Base-by-base conservation (phyloP, 2,329 filamentous ascomycete genomes). In the Sphaerostilbella broomeana region DNA sequence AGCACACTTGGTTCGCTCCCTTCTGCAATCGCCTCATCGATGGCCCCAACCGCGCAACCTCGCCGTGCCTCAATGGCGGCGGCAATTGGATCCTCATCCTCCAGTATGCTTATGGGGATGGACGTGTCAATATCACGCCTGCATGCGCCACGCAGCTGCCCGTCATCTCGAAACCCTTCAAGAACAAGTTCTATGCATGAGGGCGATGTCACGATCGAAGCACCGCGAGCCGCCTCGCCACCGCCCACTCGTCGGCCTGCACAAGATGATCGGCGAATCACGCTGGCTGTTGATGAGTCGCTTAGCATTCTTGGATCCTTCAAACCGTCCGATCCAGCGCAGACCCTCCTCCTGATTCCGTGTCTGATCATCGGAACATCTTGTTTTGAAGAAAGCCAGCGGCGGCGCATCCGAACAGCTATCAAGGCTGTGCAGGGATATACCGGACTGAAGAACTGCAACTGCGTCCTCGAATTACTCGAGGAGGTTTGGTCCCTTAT, bases 291-390 rank as follows among this genome's bases (percentile, higher is more conserved):
- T 1, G 68, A 79, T 17, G 70, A 78, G 47, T 75, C 73, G 0
- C 62, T 82, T 7, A 54, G 57, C 1, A 66, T 80, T 4, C 54
- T 81, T 4, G 70, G 74, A 40, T 65, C 64, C 0, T 75, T 82
- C 53, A 69, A 67, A 42, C 67, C 75, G 2, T 69, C 67, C 12
- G 77, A 81, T 45, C 74, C 75, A 0, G 68, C 67, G 4, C 76
- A 81, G 51, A 77, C 75, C 0, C 60, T 81, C 4, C 63, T 81
- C 1, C 58, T 81, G 15, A 70, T 80, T 11, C 77, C 77, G 1
- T 77, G 75, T 39, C 67, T 81, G 17, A 57, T 81, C 2, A 70
- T 81, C 27, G 77, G 77, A 16, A 75, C 73, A n/a, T 71, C 75
- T 0, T 75, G 72, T 43, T 79, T 80, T 48, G 64, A 70, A 2